phyloP scores from a whole-genome alignment of 2,329 filamentous ascomycete genomes.

The Podosphaera xanthii region DNA sequence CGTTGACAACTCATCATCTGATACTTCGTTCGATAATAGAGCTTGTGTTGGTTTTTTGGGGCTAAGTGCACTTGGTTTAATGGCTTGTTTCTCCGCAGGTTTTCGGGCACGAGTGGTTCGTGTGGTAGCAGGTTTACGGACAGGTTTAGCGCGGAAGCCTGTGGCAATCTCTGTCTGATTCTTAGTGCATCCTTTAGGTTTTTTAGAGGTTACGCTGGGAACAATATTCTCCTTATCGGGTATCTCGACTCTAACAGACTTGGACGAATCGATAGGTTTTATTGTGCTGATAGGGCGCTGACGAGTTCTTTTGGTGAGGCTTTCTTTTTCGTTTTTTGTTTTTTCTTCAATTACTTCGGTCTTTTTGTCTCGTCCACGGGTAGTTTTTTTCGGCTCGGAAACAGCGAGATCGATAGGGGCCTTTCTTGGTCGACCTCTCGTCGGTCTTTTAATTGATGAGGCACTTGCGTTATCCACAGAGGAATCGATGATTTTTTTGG shows the following conservation, averaged over 20 bases:
- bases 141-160: conserved; percentile 23
- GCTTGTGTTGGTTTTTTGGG: conserved; percentile 43
- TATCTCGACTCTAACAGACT: conserved; percentile 36
- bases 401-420: conserved; percentile 8
- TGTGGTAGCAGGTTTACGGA: conserved; percentile 22
- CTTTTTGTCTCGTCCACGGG: conserved; percentile 14
- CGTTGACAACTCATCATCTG: conserved; percentile 36
- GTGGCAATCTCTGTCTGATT: conserved; percentile 17
- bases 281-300: conserved; percentile 16
- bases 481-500: conserved; percentile 21
- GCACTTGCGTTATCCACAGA: conserved; percentile 6
- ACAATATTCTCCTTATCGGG: conserved; percentile 40
- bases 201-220: conserved; percentile 21
- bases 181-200: conserved; percentile 13
- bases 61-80: conserved; percentile 27
- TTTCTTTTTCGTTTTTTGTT: conserved; percentile 13
- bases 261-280: conserved; percentile 28
- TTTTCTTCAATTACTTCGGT: conserved; percentile 8
- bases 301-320: conserved; percentile 19
- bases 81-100: conserved; percentile 17
- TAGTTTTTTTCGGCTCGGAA: conserved; percentile 6
- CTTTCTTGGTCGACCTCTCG: conserved; percentile 25
- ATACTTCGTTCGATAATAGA: conserved; percentile 17
- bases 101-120: conserved; percentile 12
- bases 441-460: conserved; percentile 15